These are phyloP conservation scores for Dendrobium chrysotoxum DNA, from an alignment of 106 monocot species.

Conservation along the genomic window DNA sequence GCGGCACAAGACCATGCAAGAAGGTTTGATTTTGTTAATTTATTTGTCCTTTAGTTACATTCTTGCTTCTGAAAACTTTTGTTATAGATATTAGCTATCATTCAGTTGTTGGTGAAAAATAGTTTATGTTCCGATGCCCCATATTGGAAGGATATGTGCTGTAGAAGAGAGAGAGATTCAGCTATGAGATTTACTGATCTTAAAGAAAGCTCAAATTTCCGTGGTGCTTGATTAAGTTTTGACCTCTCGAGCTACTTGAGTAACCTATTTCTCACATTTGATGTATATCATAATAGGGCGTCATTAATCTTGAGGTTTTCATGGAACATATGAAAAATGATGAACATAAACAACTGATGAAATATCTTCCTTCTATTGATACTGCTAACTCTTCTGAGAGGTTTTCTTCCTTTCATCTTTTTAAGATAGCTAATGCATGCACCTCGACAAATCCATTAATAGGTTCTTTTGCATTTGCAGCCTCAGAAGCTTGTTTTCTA, in stretches of 20 bases:
- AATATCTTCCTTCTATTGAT: no score
- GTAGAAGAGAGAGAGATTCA: constrained; percentile 42
- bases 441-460: neutral
- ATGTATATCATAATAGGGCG: constrained; percentile 26
- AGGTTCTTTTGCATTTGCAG: constrained; percentile 29
- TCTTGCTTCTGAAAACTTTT: neutral
- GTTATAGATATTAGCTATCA: neutral
- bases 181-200: constrained; percentile 40
- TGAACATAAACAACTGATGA: constrained; percentile 58
- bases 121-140: neutral
- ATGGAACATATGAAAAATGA: constrained; percentile 47
- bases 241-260: constrained; percentile 4
- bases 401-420: no score
- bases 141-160: constrained; percentile 15
- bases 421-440: neutral
- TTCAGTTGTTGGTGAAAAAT: constrained; percentile 1
- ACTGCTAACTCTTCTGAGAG: no score
- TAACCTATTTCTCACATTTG: neutral
- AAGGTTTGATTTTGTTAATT: constrained; percentile 33
- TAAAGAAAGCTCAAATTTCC: constrained; percentile 30
- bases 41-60: neutral
- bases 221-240: neutral
- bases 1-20: constrained; percentile 28
- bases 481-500: constrained; percentile 60
- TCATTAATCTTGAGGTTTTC: constrained; percentile 53